Conservation (phyloP, 352 stramenopile species). For the Phytophthora pluvialis region DNA sequence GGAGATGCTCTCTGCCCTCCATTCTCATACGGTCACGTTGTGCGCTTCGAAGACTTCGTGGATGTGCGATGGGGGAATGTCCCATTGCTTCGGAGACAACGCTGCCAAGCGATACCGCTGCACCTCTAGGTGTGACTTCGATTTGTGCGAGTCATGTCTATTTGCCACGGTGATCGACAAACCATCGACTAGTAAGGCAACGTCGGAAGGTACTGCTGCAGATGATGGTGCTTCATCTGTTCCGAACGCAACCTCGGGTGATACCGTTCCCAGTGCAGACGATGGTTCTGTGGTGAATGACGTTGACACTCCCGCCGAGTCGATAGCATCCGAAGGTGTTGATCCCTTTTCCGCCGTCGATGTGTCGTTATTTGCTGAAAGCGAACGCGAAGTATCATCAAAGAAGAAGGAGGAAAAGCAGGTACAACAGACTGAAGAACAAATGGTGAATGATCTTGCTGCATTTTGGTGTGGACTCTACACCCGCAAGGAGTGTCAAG, state of each 20-base stretch:
- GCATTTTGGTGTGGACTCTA: constrained; percentile 74
- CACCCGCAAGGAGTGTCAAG: constrained; percentile 57
- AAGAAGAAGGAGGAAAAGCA: constrained; percentile 34
- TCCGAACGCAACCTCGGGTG: constrained; percentile 5
- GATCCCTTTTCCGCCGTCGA: constrained; percentile 48
- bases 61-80: constrained; percentile 74
- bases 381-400: constrained; percentile 23
- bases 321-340: constrained; percentile 8
- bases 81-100: constrained; percentile 66
- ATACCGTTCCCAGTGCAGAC: constrained; percentile 1
- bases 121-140: constrained; percentile 71
- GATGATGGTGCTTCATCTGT: constrained; percentile 1
- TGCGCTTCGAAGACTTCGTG: constrained; percentile 64
- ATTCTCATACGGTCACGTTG: constrained; percentile 59
- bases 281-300: neutral
- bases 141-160: constrained; percentile 74
- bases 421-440: constrained; percentile 31
- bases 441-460: constrained; percentile 49
- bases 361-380: constrained; percentile 39
- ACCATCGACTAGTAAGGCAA: constrained; percentile 7
- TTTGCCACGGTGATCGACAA: constrained; percentile 46
- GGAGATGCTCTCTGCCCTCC: constrained; percentile 50
- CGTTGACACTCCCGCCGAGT: constrained; percentile 8
- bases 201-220: constrained; percentile 13
- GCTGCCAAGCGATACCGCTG: constrained; percentile 66